Evolutionary conservation across 2,329 filamentous ascomycete species (phyloP).

Genomic region (Periconia macrospinosa): DNA sequence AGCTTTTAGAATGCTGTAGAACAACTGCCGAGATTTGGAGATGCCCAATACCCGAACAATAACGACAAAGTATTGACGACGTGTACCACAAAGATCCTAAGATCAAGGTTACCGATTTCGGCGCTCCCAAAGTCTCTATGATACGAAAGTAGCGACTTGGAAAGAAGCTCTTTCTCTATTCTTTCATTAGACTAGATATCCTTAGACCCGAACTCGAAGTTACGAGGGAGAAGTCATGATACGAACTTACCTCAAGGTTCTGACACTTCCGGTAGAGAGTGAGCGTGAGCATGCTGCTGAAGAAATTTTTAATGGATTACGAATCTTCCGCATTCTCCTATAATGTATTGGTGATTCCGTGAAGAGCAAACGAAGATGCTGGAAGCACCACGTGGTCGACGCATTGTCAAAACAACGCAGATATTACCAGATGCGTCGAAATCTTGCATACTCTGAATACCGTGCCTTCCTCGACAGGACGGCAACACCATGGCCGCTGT

Average conservation of each 20-base stretch:
- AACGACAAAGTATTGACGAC: conserved; percentile 5
- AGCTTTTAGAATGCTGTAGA: conserved; percentile 18
- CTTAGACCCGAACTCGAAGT: no score
- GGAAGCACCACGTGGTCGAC: conserved; percentile 51
- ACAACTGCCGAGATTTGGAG: conserved; percentile 24
- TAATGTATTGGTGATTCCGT: conserved; percentile 51
- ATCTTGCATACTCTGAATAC: conserved; percentile 45
- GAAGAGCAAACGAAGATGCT: conserved; percentile 19
- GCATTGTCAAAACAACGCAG: conserved; percentile 54
- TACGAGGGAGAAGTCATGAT: no score
- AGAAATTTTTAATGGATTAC: no score
- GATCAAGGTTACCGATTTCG: conserved; percentile 15
- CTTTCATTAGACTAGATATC: no score
- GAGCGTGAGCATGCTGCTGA: no score
- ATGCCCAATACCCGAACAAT: conserved; percentile 3
- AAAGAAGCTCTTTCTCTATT: no score
- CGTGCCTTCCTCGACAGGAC: conserved; percentile 48
- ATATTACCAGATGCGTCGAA: conserved; percentile 51
- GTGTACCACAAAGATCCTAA: conserved; percentile 15
- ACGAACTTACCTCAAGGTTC: no score
- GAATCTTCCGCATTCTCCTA: conserved; percentile 9
- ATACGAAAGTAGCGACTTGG: not conserved
- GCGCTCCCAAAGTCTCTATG: conserved; percentile 8
- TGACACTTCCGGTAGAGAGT: no score
- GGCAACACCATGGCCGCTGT: conserved; percentile 50